Base-by-base conservation (phyloP, 768 basidiomycete genomes). In the Calvatia gigantea region DNA sequence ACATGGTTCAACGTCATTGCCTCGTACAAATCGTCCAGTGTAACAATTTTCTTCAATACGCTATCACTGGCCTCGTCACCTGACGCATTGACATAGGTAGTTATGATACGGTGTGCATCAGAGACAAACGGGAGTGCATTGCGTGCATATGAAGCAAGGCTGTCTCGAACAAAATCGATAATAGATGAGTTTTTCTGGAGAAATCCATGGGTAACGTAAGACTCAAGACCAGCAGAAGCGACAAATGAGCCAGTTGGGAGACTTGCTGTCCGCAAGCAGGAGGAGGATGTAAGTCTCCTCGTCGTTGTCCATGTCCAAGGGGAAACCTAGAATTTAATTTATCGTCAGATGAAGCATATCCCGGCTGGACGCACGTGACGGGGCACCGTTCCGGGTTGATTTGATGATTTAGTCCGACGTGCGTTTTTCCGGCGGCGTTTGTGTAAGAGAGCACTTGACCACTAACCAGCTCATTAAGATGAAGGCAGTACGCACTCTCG, bases 191-290 rank as follows among this genome's bases (percentile, higher is more conserved):
- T 64, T 62, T 93, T 86, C 1, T 77, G 64, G 14, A 75, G 59
- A 64, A 95, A 89, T 0, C 94, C 97, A 67, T 99, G 97, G 25
- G 89, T 86, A 37, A 83, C 72, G 66, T 85, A 94, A 4, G 94
- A 93, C 65, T 99, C 96, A 57, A 98, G 80, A 1, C 96, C 96
- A 2, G 91, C 83, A 1, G 94, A 97, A 0, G 95, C 91, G 56
- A 98, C 91, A 69, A 99, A 99, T 1, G 96, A 89, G 32, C 97
- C 97, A 0, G 96, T 98, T 2, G 97, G 97, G 2, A 99, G 84
- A 69, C n/a, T 96, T 98, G 58, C 91, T 90, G 73, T 96, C 94
- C 0, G 91, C 81, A 39, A 96, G 80, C 32, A 95, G 77, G 35
- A 94, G 81, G 15, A 93, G 75, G 28, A 93, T 71, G 68, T 89